Evolutionary conservation across 768 basidiomycete genomes (phyloP).

Genomic region (Dioszegia hungarica): DNA sequence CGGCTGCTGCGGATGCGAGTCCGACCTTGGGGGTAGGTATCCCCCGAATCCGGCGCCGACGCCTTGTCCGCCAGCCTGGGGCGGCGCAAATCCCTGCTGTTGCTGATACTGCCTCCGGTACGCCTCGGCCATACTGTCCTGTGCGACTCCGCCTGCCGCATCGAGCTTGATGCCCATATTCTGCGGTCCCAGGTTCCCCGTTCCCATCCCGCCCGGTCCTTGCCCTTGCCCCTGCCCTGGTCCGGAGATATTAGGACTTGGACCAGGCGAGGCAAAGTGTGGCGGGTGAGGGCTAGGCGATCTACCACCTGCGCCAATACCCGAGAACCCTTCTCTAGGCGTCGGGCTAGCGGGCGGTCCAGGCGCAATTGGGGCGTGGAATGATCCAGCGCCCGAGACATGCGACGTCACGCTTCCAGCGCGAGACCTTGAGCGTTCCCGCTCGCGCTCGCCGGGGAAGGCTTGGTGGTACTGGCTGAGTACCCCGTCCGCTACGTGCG

Average conservation of each 20-base stretch:
- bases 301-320: constrained; percentile 62
- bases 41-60: background rate
- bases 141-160: constrained; percentile 69
- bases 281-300: constrained; percentile 55
- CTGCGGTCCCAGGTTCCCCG: constrained; percentile 64
- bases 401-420: constrained; percentile 9
- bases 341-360: constrained; percentile 1
- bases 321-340: constrained; percentile 61
- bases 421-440: constrained; percentile 39
- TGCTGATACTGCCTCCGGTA: constrained; percentile 42
- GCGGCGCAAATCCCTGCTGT: constrained; percentile 7
- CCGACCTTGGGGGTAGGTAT: background rate
- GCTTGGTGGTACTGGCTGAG: constrained; percentile 72
- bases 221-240: too few relatives aligned
- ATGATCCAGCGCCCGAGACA: background rate
- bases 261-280: constrained; percentile 45
- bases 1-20: background rate
- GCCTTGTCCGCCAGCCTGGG: constrained; percentile 4
- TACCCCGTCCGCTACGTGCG: constrained; percentile 63
- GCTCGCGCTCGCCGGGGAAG: constrained; percentile 64
- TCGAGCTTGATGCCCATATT: constrained; percentile 76
- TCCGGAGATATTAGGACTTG: constrained; percentile 50
- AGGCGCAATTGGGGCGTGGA: background rate
- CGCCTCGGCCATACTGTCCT: constrained; percentile 55
- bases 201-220: background rate